Evolutionary conservation across 805 yeast genomes (phyloP), one percentile per base, ranked within the genome.

Genomic region (Candida maesae): DNA sequence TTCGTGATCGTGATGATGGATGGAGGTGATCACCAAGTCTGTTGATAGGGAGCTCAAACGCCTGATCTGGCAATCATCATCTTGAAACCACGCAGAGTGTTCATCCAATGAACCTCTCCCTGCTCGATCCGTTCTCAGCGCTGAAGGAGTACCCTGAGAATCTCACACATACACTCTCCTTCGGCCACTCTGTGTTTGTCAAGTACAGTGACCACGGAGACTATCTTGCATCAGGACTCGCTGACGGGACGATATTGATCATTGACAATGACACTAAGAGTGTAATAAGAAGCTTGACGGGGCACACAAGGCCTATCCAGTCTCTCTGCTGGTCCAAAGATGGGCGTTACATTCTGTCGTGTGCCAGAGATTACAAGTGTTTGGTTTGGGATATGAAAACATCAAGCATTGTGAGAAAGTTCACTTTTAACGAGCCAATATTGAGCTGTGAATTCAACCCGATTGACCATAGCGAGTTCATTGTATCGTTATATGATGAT

Each of bases 81-180:
- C n/a, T n/a, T n/a, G n/a, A n/a, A n/a, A n/a, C n/a, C n/a, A n/a
- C n/a, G n/a, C n/a, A n/a, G n/a, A n/a, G n/a, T n/a, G n/a, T n/a
- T n/a, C n/a, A n/a, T n/a, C 24, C 27, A 9, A 86, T 86, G 93
- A 90, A 90, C 60, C 67, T 89, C 25, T 71, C 93, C 9, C 70
- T 91, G 18, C 76, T 86, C 49, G 98, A 90, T 61, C 97, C 97
- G 3, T 87, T 88, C 60, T 79, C 91, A 2, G 89, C 91, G 17
- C 82, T 95, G 16, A 88, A 87, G 55, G 98, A 90, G 57, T 90
- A 76, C 53, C 98, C 98, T 0, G 96, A 90, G 46, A 74, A 82
- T 2, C 73, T 87, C n/a, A 74, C 84, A 2, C 79, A 79, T 45
- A 79, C 90, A 0, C 64, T 88, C 11, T 76, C 75, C 11, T 78